phyloP scores from a whole-genome alignment of 768 basidiomycete genomes.

The Hericium erinaceus region DNA sequence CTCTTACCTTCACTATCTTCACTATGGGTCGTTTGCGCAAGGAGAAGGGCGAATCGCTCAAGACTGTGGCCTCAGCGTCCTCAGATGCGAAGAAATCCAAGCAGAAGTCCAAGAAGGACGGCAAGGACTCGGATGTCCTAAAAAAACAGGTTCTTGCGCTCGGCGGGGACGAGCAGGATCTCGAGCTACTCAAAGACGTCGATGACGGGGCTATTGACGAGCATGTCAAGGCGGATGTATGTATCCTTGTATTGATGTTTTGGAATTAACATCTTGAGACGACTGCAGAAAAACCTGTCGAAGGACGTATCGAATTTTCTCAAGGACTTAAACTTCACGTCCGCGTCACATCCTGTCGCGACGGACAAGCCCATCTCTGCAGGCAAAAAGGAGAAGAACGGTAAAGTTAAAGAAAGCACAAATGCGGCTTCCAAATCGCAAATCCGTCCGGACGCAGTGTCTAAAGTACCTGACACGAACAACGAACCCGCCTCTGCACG shows the following conservation, averaged over 20 bases:
- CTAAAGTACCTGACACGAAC: too few relatives aligned
- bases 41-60: conserved; percentile 5
- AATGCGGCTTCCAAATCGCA: neutral
- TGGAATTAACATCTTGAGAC: neutral
- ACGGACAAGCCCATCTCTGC: neutral
- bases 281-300: conserved; percentile 29
- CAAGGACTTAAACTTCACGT: conserved; percentile 21
- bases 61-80: neutral
- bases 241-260: too few relatives aligned
- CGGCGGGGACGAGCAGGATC: conserved; percentile 40
- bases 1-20: neutral
- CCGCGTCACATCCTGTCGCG: neutral
- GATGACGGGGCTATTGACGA: conserved; percentile 23
- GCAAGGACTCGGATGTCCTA: conserved; percentile 15
- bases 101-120: neutral
- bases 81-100: conserved; percentile 8
- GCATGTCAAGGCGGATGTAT: conserved; percentile 18
- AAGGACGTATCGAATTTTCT: conserved; percentile 40
- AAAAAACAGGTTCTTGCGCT: conserved; percentile 29
- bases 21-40: conserved; percentile 14
- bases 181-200: conserved; percentile 33
- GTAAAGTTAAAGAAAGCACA: neutral
- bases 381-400: neutral
- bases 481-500: too few relatives aligned
- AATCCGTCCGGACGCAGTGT: neutral